phyloP scores from a whole-genome alignment of 164 flowering plant genomes.

The Vitis rupestris region DNA sequence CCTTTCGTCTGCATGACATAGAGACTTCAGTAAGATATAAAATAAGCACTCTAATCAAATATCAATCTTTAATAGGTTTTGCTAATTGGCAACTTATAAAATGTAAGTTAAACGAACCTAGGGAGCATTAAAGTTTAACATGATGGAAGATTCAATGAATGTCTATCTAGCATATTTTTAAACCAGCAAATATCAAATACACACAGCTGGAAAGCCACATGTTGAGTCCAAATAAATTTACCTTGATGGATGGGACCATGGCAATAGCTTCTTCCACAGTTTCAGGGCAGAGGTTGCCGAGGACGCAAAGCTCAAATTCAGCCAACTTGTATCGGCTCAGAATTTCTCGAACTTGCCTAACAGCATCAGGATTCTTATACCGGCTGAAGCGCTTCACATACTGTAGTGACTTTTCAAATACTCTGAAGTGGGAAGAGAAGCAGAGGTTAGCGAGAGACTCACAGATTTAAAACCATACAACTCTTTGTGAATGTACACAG shows the following conservation, averaged over 20 bases:
- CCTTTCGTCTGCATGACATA: slow-evolving; percentile 66
- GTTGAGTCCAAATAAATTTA: slow-evolving; percentile 10
- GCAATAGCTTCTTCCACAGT: slow-evolving; percentile 97
- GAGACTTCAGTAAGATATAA: neutral
- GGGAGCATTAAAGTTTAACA: no score
- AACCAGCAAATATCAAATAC: no score
- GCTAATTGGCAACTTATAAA: no score
- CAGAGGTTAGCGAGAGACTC: neutral
- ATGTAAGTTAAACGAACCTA: no score
- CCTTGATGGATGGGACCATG: slow-evolving; percentile 98
- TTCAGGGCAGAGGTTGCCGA: slow-evolving; percentile 97
- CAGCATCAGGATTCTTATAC: slow-evolving; percentile 96
- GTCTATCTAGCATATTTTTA: no score
- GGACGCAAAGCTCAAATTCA: slow-evolving; percentile 98
- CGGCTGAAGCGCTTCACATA: slow-evolving; percentile 99
- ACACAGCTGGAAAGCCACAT: no score
- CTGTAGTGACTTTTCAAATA: slow-evolving; percentile 95
- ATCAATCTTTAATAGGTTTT: no score
- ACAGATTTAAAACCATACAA: no score
- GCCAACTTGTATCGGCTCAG: slow-evolving; percentile 86
- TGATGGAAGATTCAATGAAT: no score
- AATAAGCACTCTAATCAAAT: neutral
- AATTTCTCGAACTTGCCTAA: slow-evolving; percentile 94
- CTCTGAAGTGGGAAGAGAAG: slow-evolving; percentile 42
- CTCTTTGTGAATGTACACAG: no score